Base-by-base conservation (phyloP, 73 alveolate species). In the Paramecium biaurelia region DNA sequence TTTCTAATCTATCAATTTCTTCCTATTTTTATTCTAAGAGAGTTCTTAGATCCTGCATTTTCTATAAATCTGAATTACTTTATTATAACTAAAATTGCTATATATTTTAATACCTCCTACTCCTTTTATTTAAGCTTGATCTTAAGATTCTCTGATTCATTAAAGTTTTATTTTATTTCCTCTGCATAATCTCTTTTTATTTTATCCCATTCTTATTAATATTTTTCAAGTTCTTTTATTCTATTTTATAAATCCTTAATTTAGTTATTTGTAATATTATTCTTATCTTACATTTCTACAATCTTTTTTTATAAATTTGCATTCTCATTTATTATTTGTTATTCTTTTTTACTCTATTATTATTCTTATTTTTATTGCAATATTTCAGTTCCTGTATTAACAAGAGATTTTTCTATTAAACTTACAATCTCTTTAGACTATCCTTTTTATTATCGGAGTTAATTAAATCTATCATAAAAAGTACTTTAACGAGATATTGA, bases 181-280 rank as follows among this genome's bases (percentile, higher is more conserved):
- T 79, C 90, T 20, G 56, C 43, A 34, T 43, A 79, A 24, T 79
- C 90, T 79, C 90, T 79, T 63, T 79, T 79, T 18, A 79, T 79
- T 72, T 79, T 79, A 79, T 79, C 90, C 76, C 70, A 79, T 6
- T 79, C 90, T 23, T 21, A 21, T 23, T 23, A 7, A 47, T 79
- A 79, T 79, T 79, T 79, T 15, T 79, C 90, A 24, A 41, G 28
- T 9, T 42, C 74, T 24, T 38, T 42, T n/a, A 79, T 79, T 12
- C 32, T 38, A 43, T 45, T 43, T 45, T 79, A 79, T 23, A 18
- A 38, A 9, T 79, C 90, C 24, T 79, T 79, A 9, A 63, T 63
- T 32, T 63, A 63, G 12, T 26, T 63, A n/a, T 72, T 72, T 34
- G 18, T 32, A 9, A 3, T 42, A 20, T 34, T 28, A 1, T 15